Evolutionary conservation across 176 grass and related monocot species (phyloP), one percentile per base, ranked within the genome.

Genomic region (Neostapfia colusana): DNA sequence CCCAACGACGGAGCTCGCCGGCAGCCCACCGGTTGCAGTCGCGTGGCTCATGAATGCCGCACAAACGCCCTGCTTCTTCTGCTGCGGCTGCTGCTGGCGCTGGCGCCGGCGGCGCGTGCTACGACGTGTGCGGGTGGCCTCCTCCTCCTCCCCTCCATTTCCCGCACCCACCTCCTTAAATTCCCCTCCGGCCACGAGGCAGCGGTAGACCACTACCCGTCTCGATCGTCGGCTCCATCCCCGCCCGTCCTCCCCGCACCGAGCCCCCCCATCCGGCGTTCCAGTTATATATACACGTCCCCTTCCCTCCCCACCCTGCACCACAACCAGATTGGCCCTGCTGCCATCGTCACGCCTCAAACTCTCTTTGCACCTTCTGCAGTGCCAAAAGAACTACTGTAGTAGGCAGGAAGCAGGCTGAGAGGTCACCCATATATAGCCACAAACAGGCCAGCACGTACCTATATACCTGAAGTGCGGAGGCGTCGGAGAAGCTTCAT

Each of bases 141-240:
- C 6, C 4, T 1, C 3, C 3, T 11, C 2, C 4, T 45, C 49
- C 11, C 55, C 62, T 62, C 40, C 40, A 45, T 61, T 58, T 70
- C 4, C 24, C 64, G 31, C 31, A 84, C 55, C 74, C 5, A 71
- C 74, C 42, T 28, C 66, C 18, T 55, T 84, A 71, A 84, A 78
- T 78, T 78, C 44, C 21, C 31, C 3, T 24, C 13, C 59, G 34
- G 49, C 6, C 18, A 26, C 46, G 42, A 18, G 39, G 16, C 57
- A 45, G n/a, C 7, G 56, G 31, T 31, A 31, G 31, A 57, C 34
- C 11, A 13, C 56, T 34, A 18, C 43, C 45, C 39, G 17, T 21
- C 56, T 59, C 24, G 11, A 50, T 43, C 71, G 39, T 38, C 42
- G 13, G 7, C 54, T 61, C 16, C 39, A 8, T 15, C n/a, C 11